A percentile compares a stretch with the other conserved stretches of the same genome.
Evolutionary conservation across 352 stramenopile species (phyloP).

Genomic region (Pythium phragmiticola): DNA sequence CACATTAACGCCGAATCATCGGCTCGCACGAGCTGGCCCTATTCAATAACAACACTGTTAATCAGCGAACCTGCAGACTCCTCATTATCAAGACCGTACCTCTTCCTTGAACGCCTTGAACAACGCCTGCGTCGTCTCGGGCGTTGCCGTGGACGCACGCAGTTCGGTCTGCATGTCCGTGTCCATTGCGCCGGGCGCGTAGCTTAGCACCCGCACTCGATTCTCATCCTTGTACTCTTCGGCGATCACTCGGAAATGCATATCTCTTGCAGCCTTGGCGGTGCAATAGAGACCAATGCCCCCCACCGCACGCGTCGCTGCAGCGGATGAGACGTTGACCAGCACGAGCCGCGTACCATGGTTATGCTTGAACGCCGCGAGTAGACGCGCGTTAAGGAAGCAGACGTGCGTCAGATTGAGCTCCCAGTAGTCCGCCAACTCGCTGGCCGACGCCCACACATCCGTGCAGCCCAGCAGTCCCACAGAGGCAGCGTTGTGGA

Average conservation of each 20-base stretch:
- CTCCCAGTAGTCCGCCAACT: conserved; percentile 16
- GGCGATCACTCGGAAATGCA: conserved; percentile 76
- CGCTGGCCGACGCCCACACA: conserved; percentile 3
- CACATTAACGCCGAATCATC: conserved; percentile 13
- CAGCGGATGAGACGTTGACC: conserved; percentile 17
- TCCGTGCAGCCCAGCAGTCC: conserved; percentile 19
- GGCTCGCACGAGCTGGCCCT: conserved; percentile 10
- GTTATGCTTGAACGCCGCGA: neutral
- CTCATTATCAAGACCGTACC: neutral
- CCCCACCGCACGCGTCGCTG: conserved; percentile 1
- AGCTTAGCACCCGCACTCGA: conserved; percentile 68
- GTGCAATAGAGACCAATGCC: conserved; percentile 65
- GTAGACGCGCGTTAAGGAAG: conserved; percentile 16
- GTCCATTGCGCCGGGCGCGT: conserved; percentile 85
- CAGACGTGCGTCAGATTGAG: conserved; percentile 20
- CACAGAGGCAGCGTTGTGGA: conserved; percentile 19
- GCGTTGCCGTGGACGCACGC: conserved; percentile 35
- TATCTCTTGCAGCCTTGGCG: conserved; percentile 85
- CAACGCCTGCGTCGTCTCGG: conserved; percentile 2
- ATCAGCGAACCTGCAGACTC: neutral
- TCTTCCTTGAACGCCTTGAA: conserved; percentile 14
- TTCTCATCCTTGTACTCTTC: conserved; percentile 38
- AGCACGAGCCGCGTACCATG: neutral
- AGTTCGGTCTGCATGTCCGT: conserved; percentile 80
- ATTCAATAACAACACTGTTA: no score